Evolutionary conservation across 2,329 filamentous ascomycete genomes (phyloP).

Genomic region (Xylaria sp.): DNA sequence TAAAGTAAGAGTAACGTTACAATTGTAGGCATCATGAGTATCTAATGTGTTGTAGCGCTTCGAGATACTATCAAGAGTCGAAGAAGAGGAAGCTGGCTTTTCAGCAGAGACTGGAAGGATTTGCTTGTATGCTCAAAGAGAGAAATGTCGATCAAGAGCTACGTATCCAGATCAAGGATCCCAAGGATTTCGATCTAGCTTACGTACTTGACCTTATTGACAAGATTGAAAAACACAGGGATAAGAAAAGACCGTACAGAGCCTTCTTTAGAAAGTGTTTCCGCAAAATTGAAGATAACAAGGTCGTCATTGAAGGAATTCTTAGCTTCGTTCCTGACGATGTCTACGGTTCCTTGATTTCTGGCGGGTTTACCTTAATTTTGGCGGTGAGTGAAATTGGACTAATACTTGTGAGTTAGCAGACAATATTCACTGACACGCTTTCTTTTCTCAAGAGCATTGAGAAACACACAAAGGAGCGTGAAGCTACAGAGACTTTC

Average conservation of each 20-base stretch:
- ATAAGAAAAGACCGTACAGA: neutral
- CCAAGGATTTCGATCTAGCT: neutral
- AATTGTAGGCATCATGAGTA: neutral
- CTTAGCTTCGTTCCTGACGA: neutral
- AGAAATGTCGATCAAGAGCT: neutral
- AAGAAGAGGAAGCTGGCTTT: neutral
- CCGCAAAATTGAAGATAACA: neutral
- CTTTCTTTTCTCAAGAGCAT: neutral
- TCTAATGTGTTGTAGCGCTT: neutral
- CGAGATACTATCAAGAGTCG: neutral
- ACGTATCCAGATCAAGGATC: neutral
- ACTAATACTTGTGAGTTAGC: neutral
- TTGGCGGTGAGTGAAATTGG: neutral
- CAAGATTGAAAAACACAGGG: neutral
- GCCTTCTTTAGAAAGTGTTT: neutral
- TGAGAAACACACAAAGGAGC: neutral
- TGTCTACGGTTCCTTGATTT: neutral
- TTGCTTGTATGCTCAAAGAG: neutral
- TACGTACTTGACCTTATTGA: neutral
- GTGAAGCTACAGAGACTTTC: neutral
- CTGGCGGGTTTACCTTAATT: neutral
- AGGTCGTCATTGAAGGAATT: neutral
- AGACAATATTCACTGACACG: neutral
- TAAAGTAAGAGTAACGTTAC: neutral
- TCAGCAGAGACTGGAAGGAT: neutral